Evolutionary conservation across 306 rosid species (phyloP).

Genomic region (Malus orientalis): DNA sequence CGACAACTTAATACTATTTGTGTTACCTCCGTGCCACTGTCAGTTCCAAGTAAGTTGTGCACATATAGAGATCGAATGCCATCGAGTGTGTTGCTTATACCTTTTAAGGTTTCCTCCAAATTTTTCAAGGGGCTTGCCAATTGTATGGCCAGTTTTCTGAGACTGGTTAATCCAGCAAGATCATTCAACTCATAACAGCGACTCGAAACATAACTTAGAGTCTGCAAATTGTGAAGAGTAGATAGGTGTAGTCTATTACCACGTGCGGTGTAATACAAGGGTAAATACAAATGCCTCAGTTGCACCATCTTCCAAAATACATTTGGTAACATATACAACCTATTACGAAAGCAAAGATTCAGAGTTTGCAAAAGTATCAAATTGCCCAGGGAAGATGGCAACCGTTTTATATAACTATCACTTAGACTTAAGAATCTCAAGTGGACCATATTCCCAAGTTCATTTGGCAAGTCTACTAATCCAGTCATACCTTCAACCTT

Average conservation of each 20-base stretch:
- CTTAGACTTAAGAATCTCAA: constrained; percentile 37
- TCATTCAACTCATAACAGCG: constrained; percentile 25
- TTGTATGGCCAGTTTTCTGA: constrained; percentile 23
- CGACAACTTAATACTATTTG: background rate
- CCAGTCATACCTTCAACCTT: constrained; percentile 23
- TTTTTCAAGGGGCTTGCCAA: background rate
- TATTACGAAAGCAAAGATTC: constrained; percentile 14
- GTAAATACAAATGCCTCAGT: constrained; percentile 38
- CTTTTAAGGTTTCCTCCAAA: background rate
- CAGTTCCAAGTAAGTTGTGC: no score
- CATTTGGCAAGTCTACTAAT: constrained; percentile 7
- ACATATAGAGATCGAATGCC: background rate
- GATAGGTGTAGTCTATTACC: constrained; percentile 8
- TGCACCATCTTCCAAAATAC: constrained; percentile 20
- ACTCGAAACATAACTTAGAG: constrained; percentile 23
- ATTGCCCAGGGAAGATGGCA: constrained; percentile 35
- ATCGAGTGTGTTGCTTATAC: background rate
- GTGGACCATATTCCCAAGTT: constrained; percentile 36
- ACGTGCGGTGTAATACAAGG: constrained; percentile 9
- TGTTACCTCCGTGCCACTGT: no score
- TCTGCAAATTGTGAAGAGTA: constrained; percentile 29
- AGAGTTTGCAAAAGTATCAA: constrained; percentile 37
- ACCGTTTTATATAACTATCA: background rate
- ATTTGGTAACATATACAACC: constrained; percentile 22
- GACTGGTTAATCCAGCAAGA: constrained; percentile 22